Evolutionary conservation across 257 asterid genomes (phyloP).

Genomic region (Phtheirospermum japonicum): DNA sequence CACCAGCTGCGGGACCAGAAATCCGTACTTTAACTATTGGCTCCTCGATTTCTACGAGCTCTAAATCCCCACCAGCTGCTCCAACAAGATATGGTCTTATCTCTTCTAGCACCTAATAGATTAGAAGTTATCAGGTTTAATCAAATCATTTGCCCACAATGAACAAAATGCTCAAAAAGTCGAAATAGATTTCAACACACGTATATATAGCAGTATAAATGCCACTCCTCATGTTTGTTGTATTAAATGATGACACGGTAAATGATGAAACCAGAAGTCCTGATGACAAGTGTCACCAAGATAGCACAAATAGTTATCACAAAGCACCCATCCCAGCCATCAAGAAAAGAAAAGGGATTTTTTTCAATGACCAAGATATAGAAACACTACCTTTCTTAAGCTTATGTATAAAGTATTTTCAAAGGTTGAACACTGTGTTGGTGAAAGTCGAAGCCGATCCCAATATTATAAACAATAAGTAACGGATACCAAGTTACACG

Average conservation of each 20-base stretch:
- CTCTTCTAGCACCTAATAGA: conserved; percentile 81
- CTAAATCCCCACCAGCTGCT: conserved; percentile 93
- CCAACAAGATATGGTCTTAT: conserved; percentile 86
- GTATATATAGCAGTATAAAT: not conserved
- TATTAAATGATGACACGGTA: not conserved
- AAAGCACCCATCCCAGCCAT: conserved; percentile 1
- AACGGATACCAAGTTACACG: no score
- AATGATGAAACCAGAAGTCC: not conserved
- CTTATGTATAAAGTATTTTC: not conserved
- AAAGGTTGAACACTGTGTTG: not conserved
- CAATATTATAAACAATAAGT: not conserved
- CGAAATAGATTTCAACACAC: conserved; percentile 3
- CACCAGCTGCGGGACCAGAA: conserved; percentile 92
- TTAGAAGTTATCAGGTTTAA: not conserved
- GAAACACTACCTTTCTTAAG: not conserved
- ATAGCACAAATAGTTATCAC: conserved; percentile 10
- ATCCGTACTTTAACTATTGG: conserved; percentile 89
- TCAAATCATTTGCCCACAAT: not conserved
- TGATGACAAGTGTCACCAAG: conserved; percentile 9
- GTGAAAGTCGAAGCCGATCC: not conserved
- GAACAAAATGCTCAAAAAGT: not conserved
- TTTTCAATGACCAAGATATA: not conserved
- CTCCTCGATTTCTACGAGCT: conserved; percentile 77
- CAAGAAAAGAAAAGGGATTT: no score
- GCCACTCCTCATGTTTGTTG: no score